Evolutionary conservation across 352 stramenopile species (phyloP).

Genomic region (Phytophthora cactorum): DNA sequence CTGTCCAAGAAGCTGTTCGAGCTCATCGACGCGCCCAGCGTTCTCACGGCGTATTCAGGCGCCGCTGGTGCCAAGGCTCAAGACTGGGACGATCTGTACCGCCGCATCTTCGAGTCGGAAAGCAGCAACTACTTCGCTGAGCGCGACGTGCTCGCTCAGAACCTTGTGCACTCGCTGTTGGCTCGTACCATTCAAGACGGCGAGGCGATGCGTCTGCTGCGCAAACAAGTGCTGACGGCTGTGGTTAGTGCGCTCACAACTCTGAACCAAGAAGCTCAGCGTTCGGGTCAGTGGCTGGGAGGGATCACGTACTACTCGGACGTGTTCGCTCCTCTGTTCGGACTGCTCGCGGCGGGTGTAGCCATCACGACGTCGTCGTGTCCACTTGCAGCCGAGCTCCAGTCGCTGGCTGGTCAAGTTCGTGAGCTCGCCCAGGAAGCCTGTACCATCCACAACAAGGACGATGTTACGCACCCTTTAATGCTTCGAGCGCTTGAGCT

Average conservation of each 20-base stretch:
- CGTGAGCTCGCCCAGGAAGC: conserved; percentile 35
- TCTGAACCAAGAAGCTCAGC: conserved; percentile 40
- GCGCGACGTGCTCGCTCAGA: conserved; percentile 63
- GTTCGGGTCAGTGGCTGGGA: conserved; percentile 56
- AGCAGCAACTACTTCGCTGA: conserved; percentile 85
- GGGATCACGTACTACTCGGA: conserved; percentile 72
- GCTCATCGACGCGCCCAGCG: conserved; percentile 44
- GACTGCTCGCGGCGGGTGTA: conserved; percentile 47
- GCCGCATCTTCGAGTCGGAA: conserved; percentile 82
- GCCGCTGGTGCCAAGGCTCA: conserved; percentile 43
- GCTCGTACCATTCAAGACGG: conserved; percentile 22
- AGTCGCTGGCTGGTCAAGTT: conserved; percentile 26
- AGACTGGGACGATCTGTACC: conserved; percentile 64
- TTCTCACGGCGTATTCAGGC: conserved; percentile 54
- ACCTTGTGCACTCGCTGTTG: conserved; percentile 53
- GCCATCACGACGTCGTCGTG: conserved; percentile 36
- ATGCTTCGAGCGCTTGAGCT: conserved; percentile 43
- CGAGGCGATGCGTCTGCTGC: conserved; percentile 28
- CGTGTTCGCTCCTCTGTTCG: conserved; percentile 64
- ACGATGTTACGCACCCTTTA: conserved; percentile 46
- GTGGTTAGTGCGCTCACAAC: conserved; percentile 27
- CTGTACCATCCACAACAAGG: conserved; percentile 17
- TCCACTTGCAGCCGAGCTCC: conserved; percentile 24
- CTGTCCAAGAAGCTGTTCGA: conserved; percentile 44
- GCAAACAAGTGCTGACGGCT: conserved; percentile 40